Evolutionary conservation across 2,329 filamentous ascomycete species (phyloP), one percentile per base, ranked within the genome.

Genomic region (Beauveria rudraprayagi): DNA sequence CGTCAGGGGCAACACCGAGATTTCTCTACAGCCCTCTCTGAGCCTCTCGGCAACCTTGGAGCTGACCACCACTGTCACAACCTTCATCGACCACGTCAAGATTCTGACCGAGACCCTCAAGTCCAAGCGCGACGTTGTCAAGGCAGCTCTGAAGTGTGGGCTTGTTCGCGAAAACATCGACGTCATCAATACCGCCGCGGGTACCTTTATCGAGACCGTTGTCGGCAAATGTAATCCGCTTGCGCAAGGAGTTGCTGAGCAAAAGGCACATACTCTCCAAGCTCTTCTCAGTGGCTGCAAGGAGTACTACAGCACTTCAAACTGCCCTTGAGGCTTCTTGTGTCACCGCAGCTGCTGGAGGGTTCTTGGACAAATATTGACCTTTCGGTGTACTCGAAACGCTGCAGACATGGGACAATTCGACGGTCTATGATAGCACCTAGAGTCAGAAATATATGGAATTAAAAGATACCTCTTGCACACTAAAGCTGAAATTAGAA

Each of bases 81-180:
- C 50, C 24, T 66, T 70, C 17, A 67, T 67, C 51, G 54, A 41
- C 30, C 62, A 66, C 40, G 67, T 64, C 34, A 57, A 57, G 61
- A 58, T 59, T 48, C 66, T 70, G 1, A 59, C 64, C 60, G 48
- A 43, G 16, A 65, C 67, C 53, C 64, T 70, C 56, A 59, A 57
- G 28, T 2, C 4, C 28, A 52, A 41, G 46, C 60, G 40, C 17
- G 2, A 14, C 7, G 16, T 10, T 7, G 54, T 57, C 48, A 57
- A 54, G 5, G 4, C 6, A 0, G 52, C 26, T 6, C 26, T 28
- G 9, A 37, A 57, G 28, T 61, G 60, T 28, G 60, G 9, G 2
- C 52, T 61, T 9, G 59, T 61, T 43, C 59, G 59, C 30, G n/a
- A 30, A 34, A 61, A 55, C 43, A 44, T 61, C n/a, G 1, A 40